Evolutionary conservation across 768 basidiomycete genomes (phyloP).

Genomic region (Suillus discolor): DNA sequence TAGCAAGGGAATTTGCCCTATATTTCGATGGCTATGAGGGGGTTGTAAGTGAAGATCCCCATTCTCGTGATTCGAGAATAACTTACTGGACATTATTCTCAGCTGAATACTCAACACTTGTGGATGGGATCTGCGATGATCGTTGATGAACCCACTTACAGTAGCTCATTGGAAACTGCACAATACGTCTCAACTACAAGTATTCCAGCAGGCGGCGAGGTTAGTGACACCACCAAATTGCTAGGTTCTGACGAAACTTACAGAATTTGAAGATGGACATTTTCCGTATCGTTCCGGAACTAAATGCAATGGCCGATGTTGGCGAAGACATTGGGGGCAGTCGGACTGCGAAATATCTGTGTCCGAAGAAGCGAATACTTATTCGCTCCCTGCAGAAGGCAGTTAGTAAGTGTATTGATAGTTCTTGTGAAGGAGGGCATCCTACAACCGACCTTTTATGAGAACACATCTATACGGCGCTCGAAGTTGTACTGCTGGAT

Average conservation of each 20-base stretch:
- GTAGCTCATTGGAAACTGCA: neutral
- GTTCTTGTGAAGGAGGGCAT: neutral
- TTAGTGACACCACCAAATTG: neutral
- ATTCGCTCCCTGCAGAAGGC: neutral
- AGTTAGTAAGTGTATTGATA: neutral
- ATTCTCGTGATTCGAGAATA: neutral
- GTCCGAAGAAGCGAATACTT: neutral
- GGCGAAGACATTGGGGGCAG: neutral
- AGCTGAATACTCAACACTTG: neutral
- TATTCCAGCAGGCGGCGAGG: neutral
- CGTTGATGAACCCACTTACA: neutral
- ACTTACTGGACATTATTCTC: neutral
- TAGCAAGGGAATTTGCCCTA: neutral
- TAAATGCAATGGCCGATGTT: neutral
- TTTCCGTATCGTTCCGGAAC: neutral
- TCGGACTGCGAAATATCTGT: neutral
- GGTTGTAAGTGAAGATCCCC: neutral
- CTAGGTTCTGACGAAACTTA: neutral
- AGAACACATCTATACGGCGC: neutral
- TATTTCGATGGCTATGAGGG: neutral
- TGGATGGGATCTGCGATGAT: neutral
- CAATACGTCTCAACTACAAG: neutral
- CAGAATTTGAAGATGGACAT: neutral
- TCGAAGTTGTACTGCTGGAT: neutral
- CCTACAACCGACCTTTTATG: neutral